Evolutionary conservation across 2,329 filamentous ascomycete species (phyloP), one percentile per base, ranked within the genome.

Genomic region (Verticillium longisporum): DNA sequence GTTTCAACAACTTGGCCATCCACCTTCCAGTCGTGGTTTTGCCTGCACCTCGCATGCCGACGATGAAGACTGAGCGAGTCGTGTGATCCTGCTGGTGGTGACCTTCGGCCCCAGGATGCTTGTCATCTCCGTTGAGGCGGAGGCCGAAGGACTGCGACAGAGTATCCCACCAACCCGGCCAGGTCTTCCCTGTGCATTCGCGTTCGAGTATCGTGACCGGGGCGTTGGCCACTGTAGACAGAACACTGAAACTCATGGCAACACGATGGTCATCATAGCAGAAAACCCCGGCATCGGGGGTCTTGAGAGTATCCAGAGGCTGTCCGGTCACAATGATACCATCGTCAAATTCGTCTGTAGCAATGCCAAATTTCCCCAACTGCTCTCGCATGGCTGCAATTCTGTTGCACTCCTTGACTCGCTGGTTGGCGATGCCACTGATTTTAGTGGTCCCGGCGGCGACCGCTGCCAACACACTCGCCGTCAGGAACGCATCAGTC

Each of bases 211-310:
- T 87, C 15, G 96, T 76, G 0, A 92, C 89, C 0, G 91, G 83
- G 7, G 84, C 75, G 1, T 90, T 88, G 0, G 89, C 83, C 34
- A 88, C 84, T 18, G 91, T 78, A 13, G 92, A 86, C 15, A 99
- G 80, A 6, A 99, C 92, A 66, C 92, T 95, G 76, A 99, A 97
- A 75, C 94, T 97, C 92, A 99, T 99, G 31, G 95, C 95, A 13
- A 99, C 92, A 63, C 95, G 90, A 73, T 99, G 95, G 70, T 99
- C 95, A 71, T 99, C 95, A 67, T 98, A 99, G 77, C 94, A 98
- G 77, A 90, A 89, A 54, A 99, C 84, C 34, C 89, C 87, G 9
- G 79, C 82, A n/a, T 78, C 73, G 1, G 90, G 88, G 37, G 85
- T 72, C 34, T 73, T 72, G 18, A 90, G 71, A 6, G 77, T 73